phyloP scores from a whole-genome alignment of 2,329 filamentous ascomycete genomes.

The Chaetomium sp. region DNA sequence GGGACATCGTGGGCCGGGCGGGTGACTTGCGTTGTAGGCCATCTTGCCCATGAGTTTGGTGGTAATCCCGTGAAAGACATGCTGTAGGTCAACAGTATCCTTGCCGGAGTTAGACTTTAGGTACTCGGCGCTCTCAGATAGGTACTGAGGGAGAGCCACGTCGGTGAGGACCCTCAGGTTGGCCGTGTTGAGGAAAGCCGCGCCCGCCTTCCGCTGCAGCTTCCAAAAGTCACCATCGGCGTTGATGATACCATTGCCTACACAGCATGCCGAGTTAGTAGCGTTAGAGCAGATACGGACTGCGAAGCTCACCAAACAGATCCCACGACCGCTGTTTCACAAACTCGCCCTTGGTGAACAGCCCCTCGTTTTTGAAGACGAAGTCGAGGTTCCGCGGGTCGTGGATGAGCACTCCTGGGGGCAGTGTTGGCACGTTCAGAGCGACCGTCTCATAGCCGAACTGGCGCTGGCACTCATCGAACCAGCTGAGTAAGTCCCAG shows the following conservation, averaged over 20 bases:
- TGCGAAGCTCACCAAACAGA: conserved; percentile 53
- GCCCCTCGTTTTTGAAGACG: conserved; percentile 61
- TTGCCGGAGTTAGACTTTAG: conserved; percentile 42
- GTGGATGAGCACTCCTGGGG: conserved; percentile 64
- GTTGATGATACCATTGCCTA: conserved; percentile 67
- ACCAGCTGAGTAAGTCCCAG: conserved; percentile 64
- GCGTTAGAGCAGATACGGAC: not conserved
- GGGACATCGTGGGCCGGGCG: no score
- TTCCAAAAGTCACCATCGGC: conserved; percentile 66
- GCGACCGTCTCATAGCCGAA: conserved; percentile 64
- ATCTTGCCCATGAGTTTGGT: conserved; percentile 68
- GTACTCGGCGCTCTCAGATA: conserved; percentile 46
- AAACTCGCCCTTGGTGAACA: conserved; percentile 64
- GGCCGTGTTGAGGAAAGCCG: conserved; percentile 59
- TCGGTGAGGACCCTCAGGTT: conserved; percentile 62
- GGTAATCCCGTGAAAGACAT: conserved; percentile 64
- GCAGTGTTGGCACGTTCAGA: conserved; percentile 63
- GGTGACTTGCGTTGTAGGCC: conserved; percentile 58
- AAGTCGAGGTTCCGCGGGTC: conserved; percentile 64
- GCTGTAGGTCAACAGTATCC: conserved; percentile 56
- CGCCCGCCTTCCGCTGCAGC: conserved; percentile 62
- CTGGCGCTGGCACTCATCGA: conserved; percentile 57
- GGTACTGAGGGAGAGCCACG: conserved; percentile 57
- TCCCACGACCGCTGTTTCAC: conserved; percentile 63
- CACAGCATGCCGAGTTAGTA: not conserved